Evolutionary conservation across 352 stramenopile species (phyloP).

Genomic region (Pythium pectinolyticum): DNA sequence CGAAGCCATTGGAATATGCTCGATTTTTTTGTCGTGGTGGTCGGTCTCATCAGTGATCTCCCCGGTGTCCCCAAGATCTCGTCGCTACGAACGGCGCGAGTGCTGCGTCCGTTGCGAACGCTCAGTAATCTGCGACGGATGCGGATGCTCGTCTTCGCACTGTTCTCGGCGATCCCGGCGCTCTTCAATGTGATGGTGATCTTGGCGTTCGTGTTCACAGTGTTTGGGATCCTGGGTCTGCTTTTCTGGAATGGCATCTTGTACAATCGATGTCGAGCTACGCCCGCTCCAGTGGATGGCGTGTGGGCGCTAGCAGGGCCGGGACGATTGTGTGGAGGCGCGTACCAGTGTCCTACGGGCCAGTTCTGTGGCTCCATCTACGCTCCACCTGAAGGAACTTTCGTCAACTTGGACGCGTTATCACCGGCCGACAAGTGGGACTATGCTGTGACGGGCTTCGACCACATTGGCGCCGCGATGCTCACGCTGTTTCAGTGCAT

Average conservation of each 20-base stretch:
- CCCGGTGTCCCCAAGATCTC: constrained; percentile 43
- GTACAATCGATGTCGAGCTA: constrained; percentile 50
- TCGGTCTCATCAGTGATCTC: constrained; percentile 40
- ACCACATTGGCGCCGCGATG: constrained; percentile 77
- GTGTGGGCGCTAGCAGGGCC: constrained; percentile 32
- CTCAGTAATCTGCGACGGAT: constrained; percentile 47
- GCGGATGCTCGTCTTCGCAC: constrained; percentile 52
- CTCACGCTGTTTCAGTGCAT: constrained; percentile 89
- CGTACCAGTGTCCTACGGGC: constrained; percentile 30
- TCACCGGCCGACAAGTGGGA: constrained; percentile 59
- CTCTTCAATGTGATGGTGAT: constrained; percentile 75
- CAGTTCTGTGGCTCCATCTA: constrained; percentile 53
- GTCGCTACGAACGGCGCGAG: constrained; percentile 35
- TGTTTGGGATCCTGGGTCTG: constrained; percentile 72
- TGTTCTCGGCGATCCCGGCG: constrained; percentile 54
- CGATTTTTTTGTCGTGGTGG: constrained; percentile 84
- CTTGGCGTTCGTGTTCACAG: constrained; percentile 61
- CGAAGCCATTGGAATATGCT: constrained; percentile 81
- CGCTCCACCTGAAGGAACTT: constrained; percentile 26
- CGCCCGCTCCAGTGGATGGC: constrained; percentile 47
- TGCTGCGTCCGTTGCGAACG: constrained; percentile 64
- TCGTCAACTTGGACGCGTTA: constrained; percentile 33
- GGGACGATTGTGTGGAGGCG: constrained; percentile 37
- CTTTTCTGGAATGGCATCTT: constrained; percentile 59
- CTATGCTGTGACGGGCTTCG: constrained; percentile 79